Percentiles rank a stretch among this genome's conserved stretches.
Evolutionary conservation across 106 monocot species (phyloP).

Genomic region (Phalaenopsis aphrodite): DNA sequence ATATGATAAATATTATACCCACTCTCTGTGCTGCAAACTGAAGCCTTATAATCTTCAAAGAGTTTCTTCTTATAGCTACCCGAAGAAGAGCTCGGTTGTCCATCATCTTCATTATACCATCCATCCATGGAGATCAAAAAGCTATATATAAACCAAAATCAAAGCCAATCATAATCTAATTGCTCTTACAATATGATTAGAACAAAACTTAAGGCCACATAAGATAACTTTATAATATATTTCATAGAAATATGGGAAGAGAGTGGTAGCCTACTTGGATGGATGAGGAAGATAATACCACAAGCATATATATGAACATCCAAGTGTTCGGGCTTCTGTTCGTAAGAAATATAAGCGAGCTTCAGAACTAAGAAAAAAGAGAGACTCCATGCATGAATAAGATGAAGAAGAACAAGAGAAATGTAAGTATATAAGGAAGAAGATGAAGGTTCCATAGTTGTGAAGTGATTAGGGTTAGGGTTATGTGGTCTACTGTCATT

Average conservation of each 20-base stretch:
- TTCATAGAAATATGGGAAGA: not conserved
- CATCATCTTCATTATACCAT: slow-evolving; percentile 35
- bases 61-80: slow-evolving; percentile 12
- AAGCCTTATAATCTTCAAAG: slow-evolving; percentile 42
- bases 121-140: slow-evolving; percentile 37
- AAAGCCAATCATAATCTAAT: not conserved
- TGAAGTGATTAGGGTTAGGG: not conserved
- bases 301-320: slow-evolving; percentile 56
- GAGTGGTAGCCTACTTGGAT: slow-evolving; percentile 23
- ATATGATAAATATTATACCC: slow-evolving; percentile 18
- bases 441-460: not conserved
- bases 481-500: not conserved
- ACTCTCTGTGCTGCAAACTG: slow-evolving; percentile 25
- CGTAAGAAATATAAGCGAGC: slow-evolving; percentile 34
- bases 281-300: slow-evolving; percentile 54
- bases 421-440: no score
- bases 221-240: no score
- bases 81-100: slow-evolving; percentile 14
- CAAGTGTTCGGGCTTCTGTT: slow-evolving; percentile 13
- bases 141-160: slow-evolving; percentile 9
- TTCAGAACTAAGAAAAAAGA: slow-evolving; percentile 40
- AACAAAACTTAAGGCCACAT: no score
- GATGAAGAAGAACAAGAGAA: not conserved
- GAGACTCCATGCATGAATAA: slow-evolving; percentile 30
- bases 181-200: no score